Conservation (phyloP, 768 basidiomycete genomes). For the Macrocybe gigantea region DNA sequence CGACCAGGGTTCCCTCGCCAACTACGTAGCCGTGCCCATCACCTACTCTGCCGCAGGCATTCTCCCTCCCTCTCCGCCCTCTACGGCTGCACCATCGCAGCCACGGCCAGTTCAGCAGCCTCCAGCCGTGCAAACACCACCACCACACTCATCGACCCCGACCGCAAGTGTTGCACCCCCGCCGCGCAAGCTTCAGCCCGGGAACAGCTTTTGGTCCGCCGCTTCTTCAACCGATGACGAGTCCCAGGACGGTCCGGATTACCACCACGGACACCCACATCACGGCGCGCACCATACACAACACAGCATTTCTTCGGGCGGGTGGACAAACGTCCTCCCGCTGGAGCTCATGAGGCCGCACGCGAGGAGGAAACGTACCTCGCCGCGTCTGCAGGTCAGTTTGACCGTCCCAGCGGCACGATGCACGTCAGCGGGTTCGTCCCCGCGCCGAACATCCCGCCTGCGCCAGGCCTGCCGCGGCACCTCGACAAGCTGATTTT, state of each 20-base stretch:
- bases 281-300: conserved; percentile 7
- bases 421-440: conserved; percentile 32
- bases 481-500: conserved; percentile 94
- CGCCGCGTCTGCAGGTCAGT: conserved; percentile 34
- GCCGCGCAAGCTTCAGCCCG: conserved; percentile 15
- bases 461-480: conserved; percentile 82
- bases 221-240: conserved; percentile 30
- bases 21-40: conserved; percentile 75
- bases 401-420: conserved; percentile 13
- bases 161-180: not conserved
- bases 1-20: conserved; percentile 90
- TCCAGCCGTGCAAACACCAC: not conserved
- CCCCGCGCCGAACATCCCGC: conserved; percentile 76
- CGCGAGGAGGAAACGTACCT: conserved; percentile 80
- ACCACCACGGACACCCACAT: conserved; percentile 4
- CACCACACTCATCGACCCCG: conserved; percentile 9
- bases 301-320: conserved; percentile 18
- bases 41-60: conserved; percentile 20
- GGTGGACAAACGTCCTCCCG: conserved; percentile 82
- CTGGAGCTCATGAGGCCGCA: conserved; percentile 74
- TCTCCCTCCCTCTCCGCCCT: conserved; percentile 14
- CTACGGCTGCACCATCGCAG: conserved; percentile 22
- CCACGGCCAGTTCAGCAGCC: too few relatives aligned
- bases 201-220: conserved; percentile 37
- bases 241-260: conserved; percentile 9